Conservation (phyloP, 805 yeast genomes). For the Phaffomyces antillensis region DNA sequence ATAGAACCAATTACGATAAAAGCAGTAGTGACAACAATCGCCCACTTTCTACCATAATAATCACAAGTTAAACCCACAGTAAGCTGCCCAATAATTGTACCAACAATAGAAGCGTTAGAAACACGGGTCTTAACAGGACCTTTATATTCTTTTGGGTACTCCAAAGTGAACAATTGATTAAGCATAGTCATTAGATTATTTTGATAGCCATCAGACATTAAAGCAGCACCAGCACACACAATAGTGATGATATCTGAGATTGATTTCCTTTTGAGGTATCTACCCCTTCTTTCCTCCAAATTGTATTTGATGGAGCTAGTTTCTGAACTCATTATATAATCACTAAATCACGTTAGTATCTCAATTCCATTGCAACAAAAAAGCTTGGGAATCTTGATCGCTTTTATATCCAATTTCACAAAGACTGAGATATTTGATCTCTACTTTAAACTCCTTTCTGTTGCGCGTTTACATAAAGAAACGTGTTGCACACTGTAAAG, state of each 20-base stretch:
- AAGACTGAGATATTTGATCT: no score
- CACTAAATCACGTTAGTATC: no score
- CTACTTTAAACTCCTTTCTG: no score
- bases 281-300: constrained; percentile 15
- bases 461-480: no score
- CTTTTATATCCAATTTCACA: no score
- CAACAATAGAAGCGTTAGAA: constrained; percentile 61
- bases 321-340: neutral
- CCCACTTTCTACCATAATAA: constrained; percentile 61
- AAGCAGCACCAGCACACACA: constrained; percentile 60
- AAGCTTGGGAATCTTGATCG: no score
- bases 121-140: constrained; percentile 52
- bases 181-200: constrained; percentile 68
- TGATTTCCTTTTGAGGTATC: constrained; percentile 22
- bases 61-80: constrained; percentile 57
- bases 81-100: constrained; percentile 68
- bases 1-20: constrained; percentile 58
- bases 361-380: no score
- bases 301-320: constrained; percentile 10
- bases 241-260: constrained; percentile 37
- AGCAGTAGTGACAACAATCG: constrained; percentile 57
- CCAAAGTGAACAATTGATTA: constrained; percentile 46
- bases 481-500: no score
- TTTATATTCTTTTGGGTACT: constrained; percentile 32
- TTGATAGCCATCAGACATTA: constrained; percentile 73